These are phyloP conservation scores for Pichia cabralensis DNA, from an alignment of 805 yeast genomes.

Conservation along the genomic window DNA sequence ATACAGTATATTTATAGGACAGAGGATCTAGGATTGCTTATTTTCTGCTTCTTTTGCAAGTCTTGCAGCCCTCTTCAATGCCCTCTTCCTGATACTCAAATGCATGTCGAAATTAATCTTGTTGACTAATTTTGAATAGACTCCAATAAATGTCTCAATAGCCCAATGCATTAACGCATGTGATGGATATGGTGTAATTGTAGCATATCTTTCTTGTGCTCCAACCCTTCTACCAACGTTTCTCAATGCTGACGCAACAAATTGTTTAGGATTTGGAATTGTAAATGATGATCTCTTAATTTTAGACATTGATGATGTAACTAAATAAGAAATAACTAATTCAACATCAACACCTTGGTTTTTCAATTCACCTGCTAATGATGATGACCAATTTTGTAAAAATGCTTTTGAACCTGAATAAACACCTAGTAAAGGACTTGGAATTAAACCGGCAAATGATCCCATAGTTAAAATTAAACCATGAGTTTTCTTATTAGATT, in stretches of 20 bases:
- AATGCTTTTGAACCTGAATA: constrained; percentile 96
- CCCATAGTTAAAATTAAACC: constrained; percentile 93
- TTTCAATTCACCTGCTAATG: constrained; percentile 77
- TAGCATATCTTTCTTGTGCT: constrained; percentile 82
- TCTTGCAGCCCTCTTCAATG: constrained; percentile 62
- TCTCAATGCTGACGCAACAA: constrained; percentile 64
- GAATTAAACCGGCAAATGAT: constrained; percentile 89
- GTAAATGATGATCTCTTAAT: constrained; percentile 62
- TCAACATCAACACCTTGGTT: constrained; percentile 73
- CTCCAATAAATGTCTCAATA: constrained; percentile 73
- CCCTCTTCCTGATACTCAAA: constrained; percentile 67
- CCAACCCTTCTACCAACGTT: constrained; percentile 80
- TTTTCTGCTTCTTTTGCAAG: constrained; percentile 21
- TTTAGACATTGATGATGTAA: constrained; percentile 93
- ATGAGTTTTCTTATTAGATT: constrained; percentile 28
- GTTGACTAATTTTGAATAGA: constrained; percentile 63
- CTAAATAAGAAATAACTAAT: constrained; percentile 76
- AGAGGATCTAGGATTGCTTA: constrained; percentile 1
- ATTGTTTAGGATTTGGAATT: constrained; percentile 74
- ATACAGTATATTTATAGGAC: no score
- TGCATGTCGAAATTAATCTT: constrained; percentile 67
- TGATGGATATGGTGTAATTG: constrained; percentile 85
- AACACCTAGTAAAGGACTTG: constrained; percentile 85
- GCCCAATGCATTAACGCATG: constrained; percentile 89
- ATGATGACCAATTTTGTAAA: constrained; percentile 85